Conservation (phyloP, 1,284 basidiomycete species). For the Ceratorhiza oryzae-sativae region DNA sequence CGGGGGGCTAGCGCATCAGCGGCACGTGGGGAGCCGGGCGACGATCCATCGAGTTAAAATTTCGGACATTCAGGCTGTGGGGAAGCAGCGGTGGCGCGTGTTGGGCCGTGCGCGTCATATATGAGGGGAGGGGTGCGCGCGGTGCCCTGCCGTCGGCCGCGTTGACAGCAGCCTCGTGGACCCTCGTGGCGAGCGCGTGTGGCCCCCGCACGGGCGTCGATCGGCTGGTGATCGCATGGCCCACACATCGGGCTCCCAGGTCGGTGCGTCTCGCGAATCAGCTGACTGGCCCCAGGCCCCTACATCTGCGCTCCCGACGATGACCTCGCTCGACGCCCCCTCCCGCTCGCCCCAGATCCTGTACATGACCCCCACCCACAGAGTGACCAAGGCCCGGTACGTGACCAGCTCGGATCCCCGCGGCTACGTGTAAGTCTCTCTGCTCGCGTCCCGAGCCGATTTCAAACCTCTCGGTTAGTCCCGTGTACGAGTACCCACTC, state of each 20-base stretch:
- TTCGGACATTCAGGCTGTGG: conserved; percentile 22
- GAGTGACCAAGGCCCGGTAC: conserved; percentile 58
- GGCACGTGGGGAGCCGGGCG: not conserved
- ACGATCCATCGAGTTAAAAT: conserved; percentile 24
- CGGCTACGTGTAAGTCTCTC: conserved; percentile 72
- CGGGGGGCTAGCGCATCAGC: conserved; percentile 3
- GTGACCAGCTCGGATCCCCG: conserved; percentile 86
- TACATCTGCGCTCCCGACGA: conserved; percentile 5
- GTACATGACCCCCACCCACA: conserved; percentile 33
- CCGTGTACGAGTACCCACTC: conserved; percentile 84
- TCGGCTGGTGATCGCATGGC: conserved; percentile 27
- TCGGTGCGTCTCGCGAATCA: conserved; percentile 10
- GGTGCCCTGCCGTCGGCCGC: conserved; percentile 1
- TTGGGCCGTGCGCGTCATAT: conserved; percentile 25
- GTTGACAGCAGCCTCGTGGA: conserved; percentile 25
- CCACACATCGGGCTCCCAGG: conserved; percentile 34
- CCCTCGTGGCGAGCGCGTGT: not conserved
- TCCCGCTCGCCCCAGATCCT: conserved; percentile 19
- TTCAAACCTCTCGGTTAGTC: conserved; percentile 55
- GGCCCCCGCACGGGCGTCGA: conserved; percentile 26
- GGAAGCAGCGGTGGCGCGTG: conserved; percentile 26
- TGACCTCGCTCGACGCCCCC: conserved; percentile 20
- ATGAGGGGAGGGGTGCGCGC: not conserved
- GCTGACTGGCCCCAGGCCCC: conserved; percentile 14
- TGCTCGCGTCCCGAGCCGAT: not conserved